Percentiles rank a stretch among this genome's conserved stretches.
phyloP scores from a whole-genome alignment of 306 rosid genomes.

The Amphicarpaea edgeworthii region DNA sequence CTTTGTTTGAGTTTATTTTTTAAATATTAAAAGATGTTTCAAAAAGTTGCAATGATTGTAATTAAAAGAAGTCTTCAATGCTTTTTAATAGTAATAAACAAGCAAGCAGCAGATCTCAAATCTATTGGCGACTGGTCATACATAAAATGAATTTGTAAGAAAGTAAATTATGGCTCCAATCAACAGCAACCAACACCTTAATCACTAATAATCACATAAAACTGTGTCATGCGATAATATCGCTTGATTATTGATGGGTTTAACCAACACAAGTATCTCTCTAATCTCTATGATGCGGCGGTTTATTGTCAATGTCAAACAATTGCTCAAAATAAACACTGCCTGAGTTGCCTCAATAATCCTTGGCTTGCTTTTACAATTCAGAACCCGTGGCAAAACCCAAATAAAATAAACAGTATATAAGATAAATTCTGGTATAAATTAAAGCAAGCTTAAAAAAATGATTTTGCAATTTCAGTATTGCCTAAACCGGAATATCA shows the following conservation, averaged over 20 bases:
- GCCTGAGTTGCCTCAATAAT: slow-evolving; percentile 22
- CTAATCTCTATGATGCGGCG: slow-evolving; percentile 26
- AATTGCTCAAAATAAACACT: slow-evolving; percentile 29
- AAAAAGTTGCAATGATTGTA: neutral
- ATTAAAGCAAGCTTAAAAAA: slow-evolving; percentile 29
- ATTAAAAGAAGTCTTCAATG: neutral
- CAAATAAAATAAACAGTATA: slow-evolving; percentile 11
- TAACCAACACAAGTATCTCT: slow-evolving; percentile 27
- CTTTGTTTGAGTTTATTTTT: neutral
- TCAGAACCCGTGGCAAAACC: slow-evolving; percentile 43
- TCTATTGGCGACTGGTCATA: neutral
- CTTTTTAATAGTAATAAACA: neutral
- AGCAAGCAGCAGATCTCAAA: too few species aligned
- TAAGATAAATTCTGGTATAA: slow-evolving; percentile 16
- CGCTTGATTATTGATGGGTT: slow-evolving; percentile 1
- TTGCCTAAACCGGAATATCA: slow-evolving; percentile 32
- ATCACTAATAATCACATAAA: neutral
- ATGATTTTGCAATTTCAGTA: slow-evolving; percentile 30
- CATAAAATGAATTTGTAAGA: neutral
- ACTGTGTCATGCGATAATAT: neutral
- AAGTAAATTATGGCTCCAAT: neutral
- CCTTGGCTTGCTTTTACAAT: slow-evolving; percentile 35
- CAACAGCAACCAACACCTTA: neutral
- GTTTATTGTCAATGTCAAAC: slow-evolving; percentile 43
- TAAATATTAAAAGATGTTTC: neutral